Base-by-base conservation (phyloP, 2,329 filamentous ascomycete species). In the Aspergillus uvarum region DNA sequence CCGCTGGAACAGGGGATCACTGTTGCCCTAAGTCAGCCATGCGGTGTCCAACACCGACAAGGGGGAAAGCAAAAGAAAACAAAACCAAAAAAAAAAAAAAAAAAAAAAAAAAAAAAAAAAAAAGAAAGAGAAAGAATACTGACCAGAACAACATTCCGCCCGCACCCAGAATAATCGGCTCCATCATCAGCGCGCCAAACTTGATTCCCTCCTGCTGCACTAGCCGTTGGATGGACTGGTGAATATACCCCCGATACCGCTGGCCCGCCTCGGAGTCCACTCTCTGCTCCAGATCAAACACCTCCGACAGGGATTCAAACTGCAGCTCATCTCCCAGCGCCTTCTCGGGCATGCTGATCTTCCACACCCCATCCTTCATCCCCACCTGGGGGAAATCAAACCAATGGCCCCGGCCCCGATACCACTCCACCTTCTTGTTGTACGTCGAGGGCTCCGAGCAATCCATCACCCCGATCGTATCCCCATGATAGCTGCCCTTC, bases 381-480 rank as follows among this genome's bases (percentile, higher is more conserved):
- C 87, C 84, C 4, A 95, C 84, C 1, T 82, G 84, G 0, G 91
- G 92, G 59, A 89, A 92, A 62, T 92, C 89, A 56, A 95, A 88
- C 92, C 92, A 96, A 69, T 87, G 83, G 0, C 92, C 91, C 51
- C 87, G 86, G 0, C 90, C 90, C 61, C 85, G 79, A 70, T 96
- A 96, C 91, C 91, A 96, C 69, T 95, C 91, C 0, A 93, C 89
- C 71, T 91, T 91, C 67, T 91, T 85, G 68, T 96, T 96, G 73
- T 83, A 96, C 0, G 85, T 84, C 35, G 85, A 88, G 0, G 91
- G 91, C 70, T 95, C 90, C 0, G 89, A 87, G 56, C 87, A 90
- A 72, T 95, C 91, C 92, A 96, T 95, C 0, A 90, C 90, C 0
- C 91, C 91, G 51, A 96, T 92, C 0, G 91, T 96, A 69, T 96